A percentile compares a stretch with the other conserved stretches of the same genome.
These are phyloP conservation scores for Stachybotrys chartarum DNA, from an alignment of 2,329 filamentous ascomycete species.

Conservation along the genomic window DNA sequence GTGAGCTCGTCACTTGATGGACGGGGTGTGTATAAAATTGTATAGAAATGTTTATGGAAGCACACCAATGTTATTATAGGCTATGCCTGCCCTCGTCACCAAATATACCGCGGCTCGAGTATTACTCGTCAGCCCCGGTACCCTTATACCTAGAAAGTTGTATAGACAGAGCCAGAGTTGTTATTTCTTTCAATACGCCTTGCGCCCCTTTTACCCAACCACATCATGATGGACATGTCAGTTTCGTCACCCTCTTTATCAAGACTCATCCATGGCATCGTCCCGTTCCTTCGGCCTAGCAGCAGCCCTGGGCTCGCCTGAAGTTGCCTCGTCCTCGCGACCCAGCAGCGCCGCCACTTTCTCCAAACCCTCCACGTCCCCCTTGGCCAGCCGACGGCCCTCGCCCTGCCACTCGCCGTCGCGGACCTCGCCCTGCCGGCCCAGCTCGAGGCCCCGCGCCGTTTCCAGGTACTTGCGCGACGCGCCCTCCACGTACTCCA, in stretches of 20 bases:
- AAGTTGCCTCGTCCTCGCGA: slow-evolving; percentile 2
- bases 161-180: background rate
- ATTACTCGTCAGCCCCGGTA: background rate
- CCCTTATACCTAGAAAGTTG: background rate
- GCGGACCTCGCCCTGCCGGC: slow-evolving; percentile 51
- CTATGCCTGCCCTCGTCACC: no score
- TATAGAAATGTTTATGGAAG: no score
- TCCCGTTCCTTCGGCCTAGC: background rate
- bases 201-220: background rate
- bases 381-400: slow-evolving; percentile 39
- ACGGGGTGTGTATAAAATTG: no score
- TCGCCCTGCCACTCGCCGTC: slow-evolving; percentile 58
- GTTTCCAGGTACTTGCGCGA: slow-evolving; percentile 70
- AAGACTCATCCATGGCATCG: slow-evolving; percentile 23
- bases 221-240: background rate
- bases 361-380: slow-evolving; percentile 53
- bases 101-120: no score
- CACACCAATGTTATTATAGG: no score
- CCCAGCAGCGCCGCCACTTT: slow-evolving; percentile 38
- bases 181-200: slow-evolving; percentile 9
- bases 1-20: no score
- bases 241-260: background rate
- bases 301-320: background rate
- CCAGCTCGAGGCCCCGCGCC: slow-evolving; percentile 59
- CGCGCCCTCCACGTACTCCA: slow-evolving; percentile 77